phyloP scores from a whole-genome alignment of 306 rosid genomes.

The Elaeagnus macrophylla region DNA sequence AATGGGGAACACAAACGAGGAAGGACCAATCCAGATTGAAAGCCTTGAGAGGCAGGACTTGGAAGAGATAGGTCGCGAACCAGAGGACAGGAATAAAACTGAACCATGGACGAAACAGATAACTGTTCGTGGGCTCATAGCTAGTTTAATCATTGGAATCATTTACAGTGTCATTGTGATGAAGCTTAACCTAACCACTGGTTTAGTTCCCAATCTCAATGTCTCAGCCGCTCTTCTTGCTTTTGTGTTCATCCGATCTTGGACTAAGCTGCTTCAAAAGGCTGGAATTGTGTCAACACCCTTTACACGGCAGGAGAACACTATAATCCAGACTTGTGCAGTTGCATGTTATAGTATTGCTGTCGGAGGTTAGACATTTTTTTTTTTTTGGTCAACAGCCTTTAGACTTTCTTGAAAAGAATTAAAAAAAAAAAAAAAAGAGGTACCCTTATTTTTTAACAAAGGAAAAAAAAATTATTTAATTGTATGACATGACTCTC shows the following conservation, averaged over 20 bases:
- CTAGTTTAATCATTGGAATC: constrained; percentile 59
- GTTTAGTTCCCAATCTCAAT: constrained; percentile 87
- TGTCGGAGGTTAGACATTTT: constrained; percentile 58
- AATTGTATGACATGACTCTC: no score
- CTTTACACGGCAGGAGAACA: constrained; percentile 89
- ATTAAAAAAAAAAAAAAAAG: no score
- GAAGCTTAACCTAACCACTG: constrained; percentile 95
- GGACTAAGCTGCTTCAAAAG: constrained; percentile 69
- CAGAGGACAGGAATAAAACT: constrained; percentile 42
- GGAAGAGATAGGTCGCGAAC: constrained; percentile 36
- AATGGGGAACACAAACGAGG: constrained; percentile 30
- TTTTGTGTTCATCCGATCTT: constrained; percentile 66
- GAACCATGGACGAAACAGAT: constrained; percentile 70
- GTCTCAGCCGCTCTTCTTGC: constrained; percentile 97
- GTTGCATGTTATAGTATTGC: constrained; percentile 95
- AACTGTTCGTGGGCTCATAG: constrained; percentile 65
- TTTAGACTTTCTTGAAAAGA: no score
- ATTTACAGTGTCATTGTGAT: constrained; percentile 80
- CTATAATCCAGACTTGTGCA: constrained; percentile 89
- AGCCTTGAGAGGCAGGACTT: constrained; percentile 20
- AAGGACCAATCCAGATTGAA: constrained; percentile 44
- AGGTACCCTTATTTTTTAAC: no score
- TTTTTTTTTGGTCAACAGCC: no score
- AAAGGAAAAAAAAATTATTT: no score
- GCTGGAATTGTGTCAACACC: constrained; percentile 75